Evolutionary conservation across 2,329 filamentous ascomycete genomes (phyloP).

Genomic region (Diaporthe citri): DNA sequence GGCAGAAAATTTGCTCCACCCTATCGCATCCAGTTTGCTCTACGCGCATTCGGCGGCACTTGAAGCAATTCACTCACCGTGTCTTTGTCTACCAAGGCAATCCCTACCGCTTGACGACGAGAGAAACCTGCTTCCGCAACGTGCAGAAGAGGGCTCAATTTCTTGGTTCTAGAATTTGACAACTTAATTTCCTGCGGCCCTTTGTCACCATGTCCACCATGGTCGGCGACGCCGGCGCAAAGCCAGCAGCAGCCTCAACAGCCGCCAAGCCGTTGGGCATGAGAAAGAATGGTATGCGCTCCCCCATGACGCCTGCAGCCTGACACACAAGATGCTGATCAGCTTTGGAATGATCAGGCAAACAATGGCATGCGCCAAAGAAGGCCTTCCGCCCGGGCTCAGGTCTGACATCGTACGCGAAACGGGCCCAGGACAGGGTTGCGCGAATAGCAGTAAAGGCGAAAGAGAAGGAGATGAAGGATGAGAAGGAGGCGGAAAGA

Average conservation of each 20-base stretch:
- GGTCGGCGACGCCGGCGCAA: conserved; percentile 49
- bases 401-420: conserved; percentile 83
- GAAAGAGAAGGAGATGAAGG: conserved; percentile 95
- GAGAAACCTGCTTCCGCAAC: conserved; percentile 20
- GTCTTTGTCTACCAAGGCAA: conserved; percentile 27
- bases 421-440: conserved; percentile 78
- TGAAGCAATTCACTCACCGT: conserved; percentile 13
- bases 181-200: conserved; percentile 32
- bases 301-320: background rate
- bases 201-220: conserved; percentile 58
- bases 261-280: conserved; percentile 68
- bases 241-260: conserved; percentile 49
- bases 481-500: conserved; percentile 91
- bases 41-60: conserved; percentile 4
- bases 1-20: conserved; percentile 31
- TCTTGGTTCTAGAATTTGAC: background rate
- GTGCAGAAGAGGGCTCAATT: background rate
- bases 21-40: conserved; percentile 28
- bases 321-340: conserved; percentile 15
- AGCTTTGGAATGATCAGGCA: conserved; percentile 72
- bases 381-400: conserved; percentile 86
- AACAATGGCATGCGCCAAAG: conserved; percentile 91
- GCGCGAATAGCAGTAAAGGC: conserved; percentile 84
- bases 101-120: conserved; percentile 17
- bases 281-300: conserved; percentile 82